Evolutionary conservation across 805 yeast species (phyloP), one percentile per base, ranked within the genome.

Genomic region (Clavispora fructus): DNA sequence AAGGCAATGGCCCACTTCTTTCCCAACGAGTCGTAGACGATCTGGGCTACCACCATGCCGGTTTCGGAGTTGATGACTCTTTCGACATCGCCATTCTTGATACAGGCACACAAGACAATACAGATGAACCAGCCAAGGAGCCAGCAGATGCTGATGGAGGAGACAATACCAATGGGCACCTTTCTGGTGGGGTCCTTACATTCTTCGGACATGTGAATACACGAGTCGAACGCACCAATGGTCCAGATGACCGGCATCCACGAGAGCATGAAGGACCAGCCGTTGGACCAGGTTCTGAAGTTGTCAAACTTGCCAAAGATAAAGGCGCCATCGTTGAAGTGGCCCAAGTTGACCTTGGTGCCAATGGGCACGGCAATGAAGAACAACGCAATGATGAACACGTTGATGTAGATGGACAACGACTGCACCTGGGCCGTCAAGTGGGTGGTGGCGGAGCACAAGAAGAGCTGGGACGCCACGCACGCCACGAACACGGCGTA

Each of bases 211-310:
- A 81, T 77, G 63, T 83, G 87, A 42, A 83, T 79, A 54, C 83
- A 79, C 4, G 85, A 75, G 58, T 83, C 88, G 61, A 81, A 82
- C 0, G 83, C 80, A 32, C 85, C 84, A 59, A 83, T 82, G 14
- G 86, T 80, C 89, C 90, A 83, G 47, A 82, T 75, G 2, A 82
- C 80, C 0, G 87, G 80, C 79, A 80, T 74, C 71, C 80, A 77
- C n/a, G 75, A 46, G 41, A 79, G 74, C 42, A 45, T 60, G 48
- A 81, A 62, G 41, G 78, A 73, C 78, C 82, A 79, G 30, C 86
- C 87, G 31, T 58, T 63, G 13, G 77, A 69, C 84, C 86, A 82
- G 33, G 71, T 73, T 35, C 80, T 67, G 37, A 60, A 60, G 58
- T 79, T 80, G 25, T 72, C 65, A 42, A 73, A 69, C 31, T 74